Base-by-base conservation (phyloP, 768 basidiomycete species). In the Suillus clintonianus region DNA sequence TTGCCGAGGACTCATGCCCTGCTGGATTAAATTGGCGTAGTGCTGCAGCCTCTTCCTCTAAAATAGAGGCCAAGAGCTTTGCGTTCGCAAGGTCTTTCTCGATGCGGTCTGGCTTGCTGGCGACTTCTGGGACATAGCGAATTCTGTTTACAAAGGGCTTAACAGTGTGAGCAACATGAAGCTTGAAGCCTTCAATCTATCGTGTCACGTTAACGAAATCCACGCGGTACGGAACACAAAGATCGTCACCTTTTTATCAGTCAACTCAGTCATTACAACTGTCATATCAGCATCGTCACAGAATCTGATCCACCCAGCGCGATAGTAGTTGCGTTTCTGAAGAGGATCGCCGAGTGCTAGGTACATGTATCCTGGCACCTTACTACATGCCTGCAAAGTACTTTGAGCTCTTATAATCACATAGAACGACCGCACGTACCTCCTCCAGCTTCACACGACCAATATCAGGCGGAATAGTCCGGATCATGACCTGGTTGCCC, bases 261-360 rank as follows among this genome's bases (percentile, higher is more conserved):
- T 85, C 53, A 98, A 69, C 68, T 92, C 89, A 43, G 80, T 70
- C 78, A 96, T 85, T 6, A 92, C 89, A 17, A 78, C 70, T 2
- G 81, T 70, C 86, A 98, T 94, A 69, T 97, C 93, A 11, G 90
- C 87, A 66, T 94, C 94, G 37, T 94, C 92, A 47, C 78, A 80
- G 73, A 96, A 97, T 66, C 87, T 88, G 64, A 97, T 81, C 95
- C 96, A 98, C 14, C 94, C 97, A 2, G 95, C 93, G 37, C 97
- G 92, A 73, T 97, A 95, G 74, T 92, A 98, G 69, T 92, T 92
- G 64, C 94, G 89, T 78, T 96, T 96, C 75, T 94, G 92, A 47
- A 94, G 78, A 11, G 97, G 96, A 67, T 98, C 96, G 32, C 94
- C 94, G 0, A 98, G 79, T 10, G 95, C 95, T 17, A 99, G 85